Percentiles rank a stretch among this genome's conserved stretches.
These are phyloP conservation scores for Geotrichum europaeum DNA, from an alignment of 1,139 yeast species.

Conservation along the genomic window DNA sequence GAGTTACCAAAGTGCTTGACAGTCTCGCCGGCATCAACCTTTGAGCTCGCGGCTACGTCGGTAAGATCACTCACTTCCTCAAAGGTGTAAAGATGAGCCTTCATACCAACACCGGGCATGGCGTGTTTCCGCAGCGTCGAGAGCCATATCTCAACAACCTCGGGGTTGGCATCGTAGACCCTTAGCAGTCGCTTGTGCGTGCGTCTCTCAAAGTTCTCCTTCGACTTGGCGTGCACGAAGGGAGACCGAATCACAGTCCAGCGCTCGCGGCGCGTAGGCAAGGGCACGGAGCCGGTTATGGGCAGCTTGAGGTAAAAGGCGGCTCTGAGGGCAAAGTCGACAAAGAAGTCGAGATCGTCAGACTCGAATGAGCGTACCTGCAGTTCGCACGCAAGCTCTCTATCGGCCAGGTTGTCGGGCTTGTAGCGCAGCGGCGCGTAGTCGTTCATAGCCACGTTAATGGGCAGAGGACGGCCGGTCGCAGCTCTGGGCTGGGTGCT, in stretches of 20 bases:
- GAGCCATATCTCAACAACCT: slow-evolving; percentile 75
- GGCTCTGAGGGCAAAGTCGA: slow-evolving; percentile 83
- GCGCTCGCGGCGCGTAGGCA: slow-evolving; percentile 69
- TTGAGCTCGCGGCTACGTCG: slow-evolving; percentile 16
- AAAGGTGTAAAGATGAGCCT: slow-evolving; percentile 59
- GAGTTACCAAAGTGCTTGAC: slow-evolving; percentile 22
- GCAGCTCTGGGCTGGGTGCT: slow-evolving; percentile 24
- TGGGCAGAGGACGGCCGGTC: slow-evolving; percentile 57
- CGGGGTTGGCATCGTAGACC: slow-evolving; percentile 83
- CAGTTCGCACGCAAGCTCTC: slow-evolving; percentile 54
- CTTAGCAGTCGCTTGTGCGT: slow-evolving; percentile 69
- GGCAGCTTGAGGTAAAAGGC: slow-evolving; percentile 90
- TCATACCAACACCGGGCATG: slow-evolving; percentile 75
- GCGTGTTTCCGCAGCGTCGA: slow-evolving; percentile 75
- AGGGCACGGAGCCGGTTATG: slow-evolving; percentile 59
- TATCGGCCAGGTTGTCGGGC: slow-evolving; percentile 58
- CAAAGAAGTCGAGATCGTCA: slow-evolving; percentile 63
- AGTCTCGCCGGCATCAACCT: slow-evolving; percentile 3
- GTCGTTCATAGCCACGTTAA: slow-evolving; percentile 76
- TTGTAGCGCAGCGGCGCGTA: slow-evolving; percentile 73
- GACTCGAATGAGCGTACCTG: slow-evolving; percentile 68
- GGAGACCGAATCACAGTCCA: slow-evolving; percentile 95
- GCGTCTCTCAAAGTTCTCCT: slow-evolving; percentile 87
- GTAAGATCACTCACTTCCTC: slow-evolving; percentile 42
- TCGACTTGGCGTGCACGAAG: slow-evolving; percentile 88